A percentile compares a stretch with the other conserved stretches of the same genome.
Conservation (phyloP, 2,329 filamentous ascomycete genomes). For the Akanthomyces muscarius region DNA sequence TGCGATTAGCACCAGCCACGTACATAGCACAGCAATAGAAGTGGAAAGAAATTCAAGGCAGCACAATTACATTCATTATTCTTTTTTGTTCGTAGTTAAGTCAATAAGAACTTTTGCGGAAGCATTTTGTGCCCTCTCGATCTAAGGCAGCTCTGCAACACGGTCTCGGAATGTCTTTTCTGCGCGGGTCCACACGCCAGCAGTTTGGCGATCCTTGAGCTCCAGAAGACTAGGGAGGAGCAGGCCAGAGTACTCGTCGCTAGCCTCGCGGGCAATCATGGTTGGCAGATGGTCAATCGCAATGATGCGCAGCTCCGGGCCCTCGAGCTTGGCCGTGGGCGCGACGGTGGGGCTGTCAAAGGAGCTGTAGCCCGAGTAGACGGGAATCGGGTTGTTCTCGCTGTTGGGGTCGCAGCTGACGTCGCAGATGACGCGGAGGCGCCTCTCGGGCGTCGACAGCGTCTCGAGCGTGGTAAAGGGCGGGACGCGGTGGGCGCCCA, state of each 20-base stretch:
- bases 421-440: slow-evolving; percentile 74
- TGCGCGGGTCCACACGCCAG: slow-evolving; percentile 74
- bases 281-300: slow-evolving; percentile 78
- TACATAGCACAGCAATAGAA: too few species aligned
- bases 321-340: slow-evolving; percentile 53
- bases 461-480: slow-evolving; percentile 66
- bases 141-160: slow-evolving; percentile 16
- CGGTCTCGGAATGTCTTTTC: slow-evolving; percentile 74
- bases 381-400: slow-evolving; percentile 63
- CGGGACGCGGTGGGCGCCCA: slow-evolving; percentile 44
- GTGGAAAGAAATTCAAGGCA: too few species aligned
- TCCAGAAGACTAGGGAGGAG: slow-evolving; percentile 71
- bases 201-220: slow-evolving; percentile 66
- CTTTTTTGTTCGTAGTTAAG: neutral
- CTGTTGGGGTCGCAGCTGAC: slow-evolving; percentile 69
- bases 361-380: slow-evolving; percentile 76
- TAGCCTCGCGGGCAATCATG: slow-evolving; percentile 76
- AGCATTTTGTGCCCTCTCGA: neutral
- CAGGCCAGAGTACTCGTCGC: slow-evolving; percentile 73
- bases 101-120: neutral
- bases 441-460: slow-evolving; percentile 58
- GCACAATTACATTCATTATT: neutral
- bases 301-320: slow-evolving; percentile 68
- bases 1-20: too few species aligned
- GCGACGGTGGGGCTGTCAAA: slow-evolving; percentile 78